Percentiles rank a stretch among this genome's conserved stretches.
Conservation (phyloP, 257 asterid genomes). For the Plantago ovata region DNA sequence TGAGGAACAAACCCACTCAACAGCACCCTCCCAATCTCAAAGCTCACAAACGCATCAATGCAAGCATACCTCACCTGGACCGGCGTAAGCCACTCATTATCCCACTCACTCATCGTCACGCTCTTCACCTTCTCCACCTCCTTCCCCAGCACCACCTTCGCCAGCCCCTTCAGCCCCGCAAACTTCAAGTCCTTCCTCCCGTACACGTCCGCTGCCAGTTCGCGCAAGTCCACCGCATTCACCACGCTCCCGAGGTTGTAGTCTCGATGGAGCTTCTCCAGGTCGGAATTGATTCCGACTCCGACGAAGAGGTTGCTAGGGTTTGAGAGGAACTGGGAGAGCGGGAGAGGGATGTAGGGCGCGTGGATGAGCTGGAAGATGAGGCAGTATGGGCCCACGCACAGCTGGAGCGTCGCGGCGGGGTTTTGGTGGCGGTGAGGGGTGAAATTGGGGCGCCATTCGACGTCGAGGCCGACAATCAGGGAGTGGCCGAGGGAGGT, state of each 20-base stretch:
- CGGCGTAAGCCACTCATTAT: slow-evolving; percentile 29
- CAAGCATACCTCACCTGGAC: slow-evolving; percentile 44
- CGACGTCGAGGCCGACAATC: slow-evolving; percentile 45
- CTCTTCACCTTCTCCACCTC: slow-evolving; percentile 33
- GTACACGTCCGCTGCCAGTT: slow-evolving; percentile 32
- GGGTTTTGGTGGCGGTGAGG: slow-evolving; percentile 25
- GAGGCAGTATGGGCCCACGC: slow-evolving; percentile 45
- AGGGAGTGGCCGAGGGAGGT: slow-evolving; percentile 20
- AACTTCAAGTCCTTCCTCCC: slow-evolving; percentile 19
- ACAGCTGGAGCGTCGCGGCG: slow-evolving; percentile 53
- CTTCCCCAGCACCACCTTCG: slow-evolving; percentile 29
- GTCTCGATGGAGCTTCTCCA: slow-evolving; percentile 39
- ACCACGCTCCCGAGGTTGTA: slow-evolving; percentile 27
- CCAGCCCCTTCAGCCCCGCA: slow-evolving; percentile 35
- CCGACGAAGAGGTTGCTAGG: slow-evolving; percentile 43
- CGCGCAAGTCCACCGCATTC: slow-evolving; percentile 40
- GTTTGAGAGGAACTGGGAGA: slow-evolving; percentile 37
- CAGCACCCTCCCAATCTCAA: slow-evolving; percentile 37
- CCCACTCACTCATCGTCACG: slow-evolving; percentile 48
- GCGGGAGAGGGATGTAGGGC: slow-evolving; percentile 26
- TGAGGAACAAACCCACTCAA: too few species aligned
- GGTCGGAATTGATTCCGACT: slow-evolving; percentile 33
- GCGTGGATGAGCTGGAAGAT: slow-evolving; percentile 36
- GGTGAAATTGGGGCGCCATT: slow-evolving; percentile 45
- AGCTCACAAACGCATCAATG: slow-evolving; percentile 49